Base-by-base conservation (phyloP, 75 land plant species). In the Selaginella tamariscina region DNA sequence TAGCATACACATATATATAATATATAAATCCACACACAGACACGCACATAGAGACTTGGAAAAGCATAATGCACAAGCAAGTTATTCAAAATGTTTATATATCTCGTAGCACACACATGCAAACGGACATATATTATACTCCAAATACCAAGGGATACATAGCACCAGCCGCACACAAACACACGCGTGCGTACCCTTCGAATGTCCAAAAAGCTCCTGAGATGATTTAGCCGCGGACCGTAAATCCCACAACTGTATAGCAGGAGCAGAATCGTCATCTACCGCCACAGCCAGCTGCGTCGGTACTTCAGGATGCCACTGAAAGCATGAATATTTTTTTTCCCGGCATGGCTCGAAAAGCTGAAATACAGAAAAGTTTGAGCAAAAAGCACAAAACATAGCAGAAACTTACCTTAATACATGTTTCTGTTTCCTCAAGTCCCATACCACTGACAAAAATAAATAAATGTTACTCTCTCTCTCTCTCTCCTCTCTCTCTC, bases 281-380 rank as follows among this genome's bases (percentile, higher is more conserved):
- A 88, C 86, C n/a, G 98, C 98, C 65, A 90, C 87, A 60, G 89
- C 81, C 22, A 94, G 81, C 55, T 89, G 86, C n/a, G 96, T 89
- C 0, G 88, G 82, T 30, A 74, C 56, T 44, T 94, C 91, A 71
- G 96, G 98, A 78, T 94, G 81, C 98, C 98, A 94, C 69, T 94
- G 96, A 71, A 94, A 76, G 26, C 86, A 87, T 68, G 96, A 90
- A 77, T 87, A 87, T 15, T 85, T 80, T 68, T 87, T 83, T 73
- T 80, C 78, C 67, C 65, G 64, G 18, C 33, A 68, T 66, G 94
- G 72, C 68, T 93, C 98, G 88, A 55, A 65, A 94, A 87, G 67
- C 98, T 92, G 82, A 28, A 75, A 31, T 56, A 72, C 33, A 26
- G 26, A 32, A 30, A 30, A 11, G 8, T 30, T 2, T 27, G 8